Evolutionary conservation across 1,284 basidiomycete species (phyloP), one percentile per base, ranked within the genome.

Genomic region (Lentinula novae-zelandiae): DNA sequence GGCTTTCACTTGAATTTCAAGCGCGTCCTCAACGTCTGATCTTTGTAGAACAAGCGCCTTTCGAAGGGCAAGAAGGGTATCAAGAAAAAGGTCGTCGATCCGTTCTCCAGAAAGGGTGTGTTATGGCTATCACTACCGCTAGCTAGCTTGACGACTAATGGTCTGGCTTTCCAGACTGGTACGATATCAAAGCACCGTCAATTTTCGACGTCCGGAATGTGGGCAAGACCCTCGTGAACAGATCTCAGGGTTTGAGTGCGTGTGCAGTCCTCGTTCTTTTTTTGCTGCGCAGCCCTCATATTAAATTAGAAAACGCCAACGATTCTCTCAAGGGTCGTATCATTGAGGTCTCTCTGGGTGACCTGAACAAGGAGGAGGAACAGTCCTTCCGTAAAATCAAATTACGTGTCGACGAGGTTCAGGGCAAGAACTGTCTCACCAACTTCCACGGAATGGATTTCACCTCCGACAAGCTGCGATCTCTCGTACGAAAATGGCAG

Each of bases 391-490:
- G 97, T 76, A 99, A 99, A 87, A 96, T 99, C 80, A 95, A 95
- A 82, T 88, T 99, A 75, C 92, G 95, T 71, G 85, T 99, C 71
- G 96, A 99, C 75, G 96, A 98, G 73, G 86, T 99, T 67, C 91
- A 98, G 82, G 97, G 96, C 82, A 97, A 96, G 85, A 96, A 93
- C 86, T 98, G 96, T 85, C 86, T 99, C 62, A 98, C 97, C 78
- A 98, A 96, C 82, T 99, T 99, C 92, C 92, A 96, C 82, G 97
- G 96, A 76, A 99, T 99, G 97, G 94, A 97, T 83, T 98, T 99
- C 83, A 99, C 97, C 67, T 97, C 95, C 67, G 97, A 99, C 90
- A 99, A 99, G 83, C 90, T 99, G 69, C 95, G 97, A 67, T 99
- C 97, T 62, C 95, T 99, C 72, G 97, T 99, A 70, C 95, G 96